Evolutionary conservation across 2,329 filamentous ascomycete genomes (phyloP).

Genomic region (Fusarium verrucosum): DNA sequence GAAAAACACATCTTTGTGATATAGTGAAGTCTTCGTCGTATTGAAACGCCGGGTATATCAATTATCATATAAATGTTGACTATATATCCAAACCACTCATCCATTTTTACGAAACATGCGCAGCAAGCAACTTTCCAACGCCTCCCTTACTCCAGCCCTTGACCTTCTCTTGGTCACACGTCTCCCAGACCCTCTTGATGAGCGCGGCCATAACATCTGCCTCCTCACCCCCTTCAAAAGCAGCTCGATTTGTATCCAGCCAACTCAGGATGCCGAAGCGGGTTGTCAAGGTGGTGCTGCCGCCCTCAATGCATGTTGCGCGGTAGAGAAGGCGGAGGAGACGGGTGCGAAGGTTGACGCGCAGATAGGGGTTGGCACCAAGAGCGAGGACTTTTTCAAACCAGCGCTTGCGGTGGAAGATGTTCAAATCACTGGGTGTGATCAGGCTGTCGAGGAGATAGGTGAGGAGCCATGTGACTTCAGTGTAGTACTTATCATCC

Average conservation of each 20-base stretch:
- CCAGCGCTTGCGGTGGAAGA: constrained; percentile 69
- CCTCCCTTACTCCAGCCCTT: constrained; percentile 70
- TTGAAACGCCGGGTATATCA: constrained; percentile 33
- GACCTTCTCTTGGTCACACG: constrained; percentile 73
- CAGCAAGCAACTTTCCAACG: constrained; percentile 44
- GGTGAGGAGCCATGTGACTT: constrained; percentile 77
- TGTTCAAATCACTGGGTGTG: constrained; percentile 65
- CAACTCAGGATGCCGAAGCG: constrained; percentile 78
- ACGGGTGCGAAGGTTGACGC: constrained; percentile 67
- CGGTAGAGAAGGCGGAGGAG: constrained; percentile 71
- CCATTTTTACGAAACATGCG: constrained; percentile 5
- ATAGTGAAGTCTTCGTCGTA: constrained; percentile 1
- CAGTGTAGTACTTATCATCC: constrained; percentile 76
- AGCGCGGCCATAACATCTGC: constrained; percentile 63
- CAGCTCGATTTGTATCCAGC: constrained; percentile 70
- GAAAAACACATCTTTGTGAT: background rate
- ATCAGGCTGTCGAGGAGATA: constrained; percentile 75
- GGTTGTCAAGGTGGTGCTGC: constrained; percentile 83
- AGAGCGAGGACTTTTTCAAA: constrained; percentile 80
- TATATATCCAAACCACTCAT: constrained; percentile 1
- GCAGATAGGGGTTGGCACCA: constrained; percentile 72
- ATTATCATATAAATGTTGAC: constrained; percentile 15
- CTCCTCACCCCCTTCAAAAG: constrained; percentile 55
- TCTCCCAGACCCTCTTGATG: constrained; percentile 67
- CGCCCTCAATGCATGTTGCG: constrained; percentile 72